phyloP scores from a whole-genome alignment of 1,284 basidiomycete species.

The Sporisorium scitamineum region DNA sequence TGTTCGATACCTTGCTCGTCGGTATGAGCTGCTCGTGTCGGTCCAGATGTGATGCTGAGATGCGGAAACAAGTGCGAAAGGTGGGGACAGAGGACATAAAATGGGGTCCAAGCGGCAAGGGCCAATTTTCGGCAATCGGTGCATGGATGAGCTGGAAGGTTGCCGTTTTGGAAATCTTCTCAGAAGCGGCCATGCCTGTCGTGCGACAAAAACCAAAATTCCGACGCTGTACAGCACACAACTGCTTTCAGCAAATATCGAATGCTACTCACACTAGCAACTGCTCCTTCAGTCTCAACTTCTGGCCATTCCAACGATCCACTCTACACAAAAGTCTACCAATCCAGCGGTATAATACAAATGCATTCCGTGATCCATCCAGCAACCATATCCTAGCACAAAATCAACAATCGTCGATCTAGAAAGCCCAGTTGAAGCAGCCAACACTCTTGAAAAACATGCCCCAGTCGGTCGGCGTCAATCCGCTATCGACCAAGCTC shows the following conservation, averaged over 20 bases:
- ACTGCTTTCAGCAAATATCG: no score
- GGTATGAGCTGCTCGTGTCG: not conserved
- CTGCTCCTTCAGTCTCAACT: not conserved
- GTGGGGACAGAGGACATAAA: not conserved
- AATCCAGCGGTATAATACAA: not conserved
- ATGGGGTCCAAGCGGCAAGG: slow-evolving; percentile 10
- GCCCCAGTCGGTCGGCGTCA: slow-evolving; percentile 41
- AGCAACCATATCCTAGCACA: not conserved
- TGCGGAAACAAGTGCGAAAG: not conserved
- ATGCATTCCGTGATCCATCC: slow-evolving; percentile 1
- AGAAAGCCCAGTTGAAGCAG: slow-evolving; percentile 54
- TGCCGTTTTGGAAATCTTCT: slow-evolving; percentile 17
- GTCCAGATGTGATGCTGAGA: not conserved
- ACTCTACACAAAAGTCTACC: no score
- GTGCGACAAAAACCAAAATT: slow-evolving; percentile 14
- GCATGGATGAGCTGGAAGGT: slow-evolving; percentile 36
- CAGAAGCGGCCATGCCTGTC: slow-evolving; percentile 4
- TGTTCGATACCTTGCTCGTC: not conserved
- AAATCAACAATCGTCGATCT: not conserved
- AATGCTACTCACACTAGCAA: not conserved
- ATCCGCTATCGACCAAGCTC: slow-evolving; percentile 44
- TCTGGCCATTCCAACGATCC: no score
- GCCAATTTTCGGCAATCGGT: slow-evolving; percentile 20
- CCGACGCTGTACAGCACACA: not conserved
- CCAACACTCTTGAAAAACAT: slow-evolving; percentile 49